phyloP scores from a whole-genome alignment of 1,139 yeast species.

The Starmera stellimalicola region DNA sequence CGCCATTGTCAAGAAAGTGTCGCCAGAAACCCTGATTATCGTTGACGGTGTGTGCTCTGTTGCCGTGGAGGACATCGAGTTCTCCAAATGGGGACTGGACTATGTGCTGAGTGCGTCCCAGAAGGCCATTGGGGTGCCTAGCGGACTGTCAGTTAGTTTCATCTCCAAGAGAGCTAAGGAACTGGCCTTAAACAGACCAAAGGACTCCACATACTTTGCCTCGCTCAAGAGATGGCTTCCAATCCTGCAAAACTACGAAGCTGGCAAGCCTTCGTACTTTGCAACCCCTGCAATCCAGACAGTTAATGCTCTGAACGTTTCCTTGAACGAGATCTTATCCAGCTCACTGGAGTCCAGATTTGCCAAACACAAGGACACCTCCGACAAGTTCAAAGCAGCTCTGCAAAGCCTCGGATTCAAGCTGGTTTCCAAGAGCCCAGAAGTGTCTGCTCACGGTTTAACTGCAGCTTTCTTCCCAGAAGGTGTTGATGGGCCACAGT shows the following conservation, averaged over 20 bases:
- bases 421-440: conserved; percentile 50
- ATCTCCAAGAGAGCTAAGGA: conserved; percentile 69
- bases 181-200: conserved; percentile 46
- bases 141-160: conserved; percentile 76
- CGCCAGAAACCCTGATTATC: conserved; percentile 74
- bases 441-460: conserved; percentile 77
- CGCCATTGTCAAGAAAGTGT: conserved; percentile 44
- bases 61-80: conserved; percentile 78
- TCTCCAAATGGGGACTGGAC: conserved; percentile 88
- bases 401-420: conserved; percentile 50
- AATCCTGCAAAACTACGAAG: conserved; percentile 78
- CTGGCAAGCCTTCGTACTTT: conserved; percentile 76
- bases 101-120: conserved; percentile 87
- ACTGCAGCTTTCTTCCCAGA: conserved; percentile 84
- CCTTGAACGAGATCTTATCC: conserved; percentile 63
- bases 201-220: conserved; percentile 60
- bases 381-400: conserved; percentile 55
- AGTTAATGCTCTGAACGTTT: conserved; percentile 69
- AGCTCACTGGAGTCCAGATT: conserved; percentile 54
- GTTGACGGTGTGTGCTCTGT: conserved; percentile 95
- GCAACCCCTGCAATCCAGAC: conserved; percentile 93
- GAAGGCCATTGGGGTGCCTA: conserved; percentile 91
- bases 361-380: conserved; percentile 50
- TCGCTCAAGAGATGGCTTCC: conserved; percentile 84
- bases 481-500: conserved; percentile 56